phyloP scores from a whole-genome alignment of 1,139 yeast genomes.

The Pneumocystis jirovecii region DNA sequence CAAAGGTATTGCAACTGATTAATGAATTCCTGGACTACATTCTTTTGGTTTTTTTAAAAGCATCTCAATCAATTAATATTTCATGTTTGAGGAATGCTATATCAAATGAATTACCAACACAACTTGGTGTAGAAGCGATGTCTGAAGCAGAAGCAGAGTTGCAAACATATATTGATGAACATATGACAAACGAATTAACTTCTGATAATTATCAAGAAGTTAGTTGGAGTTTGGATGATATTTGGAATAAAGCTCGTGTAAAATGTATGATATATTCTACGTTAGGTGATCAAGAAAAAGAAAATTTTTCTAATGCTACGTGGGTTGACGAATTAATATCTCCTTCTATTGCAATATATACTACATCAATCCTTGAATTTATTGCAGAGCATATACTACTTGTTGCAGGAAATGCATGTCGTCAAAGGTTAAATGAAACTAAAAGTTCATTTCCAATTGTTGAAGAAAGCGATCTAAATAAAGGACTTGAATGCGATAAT shows the following conservation, averaged over 20 bases:
- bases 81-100: slow-evolving; percentile 9
- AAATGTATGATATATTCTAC: slow-evolving; percentile 16
- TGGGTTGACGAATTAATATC: not conserved
- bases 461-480: not conserved
- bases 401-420: not conserved
- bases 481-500: not conserved
- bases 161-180: slow-evolving; percentile 12
- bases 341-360: not conserved
- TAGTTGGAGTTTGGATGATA: slow-evolving; percentile 3
- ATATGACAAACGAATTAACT: slow-evolving; percentile 4
- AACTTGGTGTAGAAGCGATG: slow-evolving; percentile 13
- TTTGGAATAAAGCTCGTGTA: slow-evolving; percentile 13
- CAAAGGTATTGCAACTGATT: slow-evolving; percentile 2
- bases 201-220: not conserved
- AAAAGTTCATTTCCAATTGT: not conserved
- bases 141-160: slow-evolving; percentile 14
- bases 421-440: not conserved
- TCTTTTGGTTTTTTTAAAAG: slow-evolving; percentile 8
- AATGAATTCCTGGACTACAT: slow-evolving; percentile 14
- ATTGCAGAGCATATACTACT: not conserved
- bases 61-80: slow-evolving; percentile 10
- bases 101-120: slow-evolving; percentile 9
- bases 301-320: not conserved
- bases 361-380: not conserved
- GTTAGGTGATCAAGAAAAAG: slow-evolving; percentile 14